phyloP scores from a whole-genome alignment of 805 yeast genomes.

The Candida rishiriensis region DNA sequence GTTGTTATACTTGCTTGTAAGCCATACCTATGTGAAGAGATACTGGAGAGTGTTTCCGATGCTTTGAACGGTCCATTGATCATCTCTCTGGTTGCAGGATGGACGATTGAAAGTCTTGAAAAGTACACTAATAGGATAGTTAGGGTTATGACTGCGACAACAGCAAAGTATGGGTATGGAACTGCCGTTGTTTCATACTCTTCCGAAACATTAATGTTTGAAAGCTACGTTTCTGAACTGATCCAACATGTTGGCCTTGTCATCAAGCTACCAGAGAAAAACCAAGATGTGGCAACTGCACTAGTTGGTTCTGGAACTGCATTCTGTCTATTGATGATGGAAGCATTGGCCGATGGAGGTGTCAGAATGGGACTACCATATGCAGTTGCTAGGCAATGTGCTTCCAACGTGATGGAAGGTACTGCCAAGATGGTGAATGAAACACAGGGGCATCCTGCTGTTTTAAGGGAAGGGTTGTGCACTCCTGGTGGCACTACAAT shows the following conservation, averaged over 20 bases:
- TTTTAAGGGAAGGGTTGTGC: constrained; percentile 79
- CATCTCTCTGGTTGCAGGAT: constrained; percentile 88
- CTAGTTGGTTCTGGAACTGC: constrained; percentile 98
- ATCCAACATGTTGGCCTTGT: constrained; percentile 65
- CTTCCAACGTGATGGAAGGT: constrained; percentile 92
- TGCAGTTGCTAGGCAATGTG: constrained; percentile 76
- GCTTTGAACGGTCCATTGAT: constrained; percentile 39
- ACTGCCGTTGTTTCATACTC: constrained; percentile 90
- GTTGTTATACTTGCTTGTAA: constrained; percentile 82
- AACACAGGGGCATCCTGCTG: constrained; percentile 85
- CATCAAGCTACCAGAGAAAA: constrained; percentile 73
- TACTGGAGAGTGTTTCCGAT: constrained; percentile 46
- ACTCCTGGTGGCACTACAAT: constrained; percentile 99
- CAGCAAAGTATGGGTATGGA: constrained; percentile 89
- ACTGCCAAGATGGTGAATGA: constrained; percentile 85
- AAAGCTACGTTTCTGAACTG: constrained; percentile 47
- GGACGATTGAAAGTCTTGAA: constrained; percentile 68
- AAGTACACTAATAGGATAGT: constrained; percentile 57
- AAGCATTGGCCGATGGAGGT: constrained; percentile 91
- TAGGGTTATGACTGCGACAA: constrained; percentile 97
- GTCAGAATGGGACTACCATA: constrained; percentile 90
- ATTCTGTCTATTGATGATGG: constrained; percentile 82
- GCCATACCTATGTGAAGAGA: constrained; percentile 68
- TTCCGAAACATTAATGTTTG: constrained; percentile 38
- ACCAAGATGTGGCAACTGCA: constrained; percentile 95